Percentiles rank a stretch among this genome's conserved stretches.
Conservation (phyloP, 345 rosid genomes). For the Hibiscus mutabilis region DNA sequence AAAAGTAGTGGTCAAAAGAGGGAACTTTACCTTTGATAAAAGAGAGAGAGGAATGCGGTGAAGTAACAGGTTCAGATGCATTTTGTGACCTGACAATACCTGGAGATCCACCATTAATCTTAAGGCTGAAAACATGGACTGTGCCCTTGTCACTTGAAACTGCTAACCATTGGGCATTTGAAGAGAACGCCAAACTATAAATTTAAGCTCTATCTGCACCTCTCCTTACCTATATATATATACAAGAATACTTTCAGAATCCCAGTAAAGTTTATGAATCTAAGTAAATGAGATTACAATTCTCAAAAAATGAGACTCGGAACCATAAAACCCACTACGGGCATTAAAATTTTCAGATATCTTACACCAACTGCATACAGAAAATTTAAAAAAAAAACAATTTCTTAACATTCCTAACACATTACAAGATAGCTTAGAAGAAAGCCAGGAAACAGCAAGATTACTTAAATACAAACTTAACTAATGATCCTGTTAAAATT, state of each 20-base stretch:
- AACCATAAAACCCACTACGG: neutral
- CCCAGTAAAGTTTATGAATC: neutral
- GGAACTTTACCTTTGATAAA: slow-evolving; percentile 50
- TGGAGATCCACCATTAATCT: slow-evolving; percentile 51
- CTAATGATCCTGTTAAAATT: neutral
- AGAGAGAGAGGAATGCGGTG: slow-evolving; percentile 17
- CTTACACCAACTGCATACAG: neutral
- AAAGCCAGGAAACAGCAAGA: neutral
- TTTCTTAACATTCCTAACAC: neutral
- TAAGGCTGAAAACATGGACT: slow-evolving; percentile 87
- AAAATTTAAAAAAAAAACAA: neutral
- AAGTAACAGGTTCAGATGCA: slow-evolving; percentile 30
- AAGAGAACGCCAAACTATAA: neutral
- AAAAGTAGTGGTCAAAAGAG: neutral
- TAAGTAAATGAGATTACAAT: neutral
- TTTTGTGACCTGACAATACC: slow-evolving; percentile 37
- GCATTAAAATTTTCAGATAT: neutral
- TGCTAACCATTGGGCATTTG: neutral
- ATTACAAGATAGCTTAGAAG: neutral
- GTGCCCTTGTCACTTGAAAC: slow-evolving; percentile 83
- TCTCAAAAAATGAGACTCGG: neutral
- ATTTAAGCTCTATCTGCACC: neutral
- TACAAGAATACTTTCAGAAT: neutral
- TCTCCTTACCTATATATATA: neutral
- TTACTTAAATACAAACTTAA: neutral